Evolutionary conservation across 2,329 filamentous ascomycete species (phyloP).

Genomic region (Byssothecium circinans): DNA sequence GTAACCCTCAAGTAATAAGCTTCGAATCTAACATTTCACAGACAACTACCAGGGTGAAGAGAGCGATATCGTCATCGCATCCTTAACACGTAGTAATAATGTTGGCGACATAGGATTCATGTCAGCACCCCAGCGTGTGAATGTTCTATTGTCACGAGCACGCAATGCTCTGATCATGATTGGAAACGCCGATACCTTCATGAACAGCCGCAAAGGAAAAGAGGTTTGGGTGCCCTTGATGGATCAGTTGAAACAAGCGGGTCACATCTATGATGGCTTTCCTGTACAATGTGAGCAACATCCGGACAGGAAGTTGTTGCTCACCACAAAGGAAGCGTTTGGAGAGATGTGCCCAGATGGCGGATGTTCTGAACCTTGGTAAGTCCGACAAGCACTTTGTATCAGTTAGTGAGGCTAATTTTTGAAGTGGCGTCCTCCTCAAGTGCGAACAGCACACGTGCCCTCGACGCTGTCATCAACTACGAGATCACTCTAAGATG

Average conservation of each 20-base stretch:
- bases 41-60: slow-evolving; percentile 83
- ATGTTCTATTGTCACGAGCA: slow-evolving; percentile 70
- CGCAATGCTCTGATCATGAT: slow-evolving; percentile 68
- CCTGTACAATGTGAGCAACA: slow-evolving; percentile 41
- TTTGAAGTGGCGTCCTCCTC: slow-evolving; percentile 51
- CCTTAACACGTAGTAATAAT: slow-evolving; percentile 67
- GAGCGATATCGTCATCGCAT: slow-evolving; percentile 69
- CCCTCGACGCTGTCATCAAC: slow-evolving; percentile 62
- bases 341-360: slow-evolving; percentile 66
- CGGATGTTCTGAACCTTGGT: slow-evolving; percentile 68
- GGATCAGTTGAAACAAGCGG: slow-evolving; percentile 54
- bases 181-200: slow-evolving; percentile 69
- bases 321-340: slow-evolving; percentile 61
- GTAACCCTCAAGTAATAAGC: too few species aligned
- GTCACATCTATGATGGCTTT: slow-evolving; percentile 48
- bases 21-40: slow-evolving; percentile 26
- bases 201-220: slow-evolving; percentile 59
- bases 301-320: slow-evolving; percentile 44
- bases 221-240: slow-evolving; percentile 63
- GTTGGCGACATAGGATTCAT: slow-evolving; percentile 71
- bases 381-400: slow-evolving; percentile 24
- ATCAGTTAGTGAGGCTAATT: slow-evolving; percentile 13
- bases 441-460: slow-evolving; percentile 64
- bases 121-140: slow-evolving; percentile 64
- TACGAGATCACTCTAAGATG: slow-evolving; percentile 61